phyloP scores from a whole-genome alignment of 805 yeast species.

The Zygosaccharomyces kombuchaensis region DNA sequence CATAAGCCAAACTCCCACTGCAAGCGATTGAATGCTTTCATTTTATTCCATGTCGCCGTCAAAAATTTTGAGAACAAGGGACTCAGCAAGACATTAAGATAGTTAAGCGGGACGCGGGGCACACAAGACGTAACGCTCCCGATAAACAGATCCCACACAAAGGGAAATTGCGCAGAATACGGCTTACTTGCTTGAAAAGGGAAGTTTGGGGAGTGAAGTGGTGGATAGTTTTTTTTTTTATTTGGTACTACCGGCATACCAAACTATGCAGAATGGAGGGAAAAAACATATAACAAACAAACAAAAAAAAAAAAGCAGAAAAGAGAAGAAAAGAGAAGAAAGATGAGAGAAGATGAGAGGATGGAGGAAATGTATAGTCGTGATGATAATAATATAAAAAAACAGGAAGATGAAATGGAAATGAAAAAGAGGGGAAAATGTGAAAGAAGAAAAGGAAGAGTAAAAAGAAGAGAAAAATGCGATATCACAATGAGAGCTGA shows the following conservation, averaged over 20 bases:
- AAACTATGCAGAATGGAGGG: not conserved
- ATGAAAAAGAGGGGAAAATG: constrained; percentile 11
- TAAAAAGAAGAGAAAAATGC: constrained; percentile 8
- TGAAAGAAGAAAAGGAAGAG: constrained; percentile 8
- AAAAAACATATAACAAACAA: constrained; percentile 3
- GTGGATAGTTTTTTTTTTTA: not conserved
- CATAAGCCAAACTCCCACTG: not conserved
- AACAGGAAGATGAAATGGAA: constrained; percentile 9
- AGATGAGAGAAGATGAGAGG: constrained; percentile 10
- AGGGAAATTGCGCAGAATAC: not conserved
- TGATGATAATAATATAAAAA: constrained; percentile 10
- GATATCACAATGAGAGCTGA: constrained; percentile 26
- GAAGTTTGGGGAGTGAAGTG: not conserved
- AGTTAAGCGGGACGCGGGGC: not conserved
- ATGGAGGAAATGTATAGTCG: constrained; percentile 7
- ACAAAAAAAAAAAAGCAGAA: constrained; percentile 10
- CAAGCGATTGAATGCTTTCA: not conserved
- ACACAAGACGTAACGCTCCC: not conserved
- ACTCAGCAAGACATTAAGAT: not conserved
- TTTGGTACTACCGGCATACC: constrained; percentile 11
- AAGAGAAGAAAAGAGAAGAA: constrained; percentile 10
- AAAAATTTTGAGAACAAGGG: not conserved
- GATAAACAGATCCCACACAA: no score
- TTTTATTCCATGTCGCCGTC: not conserved
- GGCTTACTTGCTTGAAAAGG: not conserved